Conservation (phyloP, 441 rosid species). For the Gossypium lobatum region DNA sequence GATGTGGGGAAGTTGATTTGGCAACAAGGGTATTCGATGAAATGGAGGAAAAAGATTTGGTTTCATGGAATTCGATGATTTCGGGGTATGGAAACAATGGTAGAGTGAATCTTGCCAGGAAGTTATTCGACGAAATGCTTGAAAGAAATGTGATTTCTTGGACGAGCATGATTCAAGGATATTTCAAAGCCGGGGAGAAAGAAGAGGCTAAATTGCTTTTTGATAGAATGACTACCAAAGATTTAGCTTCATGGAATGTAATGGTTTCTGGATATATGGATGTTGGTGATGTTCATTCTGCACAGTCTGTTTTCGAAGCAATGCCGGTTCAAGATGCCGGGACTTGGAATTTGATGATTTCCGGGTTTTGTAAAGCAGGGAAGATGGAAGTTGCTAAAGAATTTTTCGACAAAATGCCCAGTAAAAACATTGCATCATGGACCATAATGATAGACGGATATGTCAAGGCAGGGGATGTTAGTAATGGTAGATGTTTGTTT, state of each 20-base stretch:
- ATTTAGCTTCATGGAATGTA: conserved; percentile 33
- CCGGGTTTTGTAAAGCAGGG: conserved; percentile 25
- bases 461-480: conserved; percentile 25
- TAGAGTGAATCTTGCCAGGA: conserved; percentile 31
- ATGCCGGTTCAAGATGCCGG: conserved; percentile 31
- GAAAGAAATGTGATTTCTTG: conserved; percentile 41
- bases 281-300: conserved; percentile 30
- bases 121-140: conserved; percentile 31
- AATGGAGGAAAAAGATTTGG: conserved; percentile 37
- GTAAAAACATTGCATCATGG: conserved; percentile 23
- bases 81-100: conserved; percentile 35
- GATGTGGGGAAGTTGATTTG: conserved; percentile 30
- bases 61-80: conserved; percentile 54
- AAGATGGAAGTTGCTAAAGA: conserved; percentile 13
- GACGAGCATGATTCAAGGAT: conserved; percentile 44
- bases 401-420: conserved; percentile 19
- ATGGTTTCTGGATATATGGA: conserved; percentile 36
- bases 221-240: conserved; percentile 38
- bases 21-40: conserved; percentile 34
- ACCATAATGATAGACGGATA: conserved; percentile 28
- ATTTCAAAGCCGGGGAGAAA: conserved; percentile 33
- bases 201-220: conserved; percentile 38
- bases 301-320: conserved; percentile 25
- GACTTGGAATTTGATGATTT: conserved; percentile 34
- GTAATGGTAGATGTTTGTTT: conserved; percentile 26